Evolutionary conservation across 257 asterid genomes (phyloP), one percentile per base, ranked within the genome.

Genomic region (Solanum phureja): DNA sequence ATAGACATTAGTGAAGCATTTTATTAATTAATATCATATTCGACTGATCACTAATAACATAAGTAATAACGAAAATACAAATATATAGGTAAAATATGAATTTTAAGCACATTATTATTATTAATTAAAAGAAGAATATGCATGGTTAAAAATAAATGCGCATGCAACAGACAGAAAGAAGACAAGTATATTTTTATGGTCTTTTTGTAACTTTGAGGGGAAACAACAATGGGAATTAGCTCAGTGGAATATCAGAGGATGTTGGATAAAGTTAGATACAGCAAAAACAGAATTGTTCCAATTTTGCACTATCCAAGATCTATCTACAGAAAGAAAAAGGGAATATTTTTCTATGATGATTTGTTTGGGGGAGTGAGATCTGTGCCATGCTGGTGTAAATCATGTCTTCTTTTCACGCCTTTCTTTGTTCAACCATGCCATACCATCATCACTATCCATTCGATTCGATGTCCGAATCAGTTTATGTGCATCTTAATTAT

Each of bases 181-280:
- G n/a, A 35, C 83, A 74, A 37, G 33, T 10, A 10, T 35, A 27
- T n/a, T 16, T 87, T 24, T 89, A 85, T 88, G 56, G 23, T 40
- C 34, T 84, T 82, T 84, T 34, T 87, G 96, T 89, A 86, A 81
- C 89, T 40, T 81, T 77, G 85, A 52, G 11, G 88, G 93, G 92
- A 89, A 92, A 88, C 93, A 90, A 87, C 89, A 79, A 88, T 19
- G 79, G 66, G 66, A 21, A 46, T 81, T 56, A 27, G 8, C 6
- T 46, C 29, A 44, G 85, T 27, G 66, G 40, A 69, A 88, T 21
- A 68, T 31, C 86, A 88, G 88, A 75, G 60, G 68, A 38, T 23
- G 68, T 75, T 24, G 86, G 86, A 71, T 52, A 88, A 88, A 88
- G 90, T 21, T 83, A 58, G n/a, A 56, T 56, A 69, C 27, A 79